Percentiles rank a stretch among this genome's conserved stretches.
These are phyloP conservation scores for Phialophora expanda DNA, from an alignment of 2,329 filamentous ascomycete genomes.

Conservation along the genomic window DNA sequence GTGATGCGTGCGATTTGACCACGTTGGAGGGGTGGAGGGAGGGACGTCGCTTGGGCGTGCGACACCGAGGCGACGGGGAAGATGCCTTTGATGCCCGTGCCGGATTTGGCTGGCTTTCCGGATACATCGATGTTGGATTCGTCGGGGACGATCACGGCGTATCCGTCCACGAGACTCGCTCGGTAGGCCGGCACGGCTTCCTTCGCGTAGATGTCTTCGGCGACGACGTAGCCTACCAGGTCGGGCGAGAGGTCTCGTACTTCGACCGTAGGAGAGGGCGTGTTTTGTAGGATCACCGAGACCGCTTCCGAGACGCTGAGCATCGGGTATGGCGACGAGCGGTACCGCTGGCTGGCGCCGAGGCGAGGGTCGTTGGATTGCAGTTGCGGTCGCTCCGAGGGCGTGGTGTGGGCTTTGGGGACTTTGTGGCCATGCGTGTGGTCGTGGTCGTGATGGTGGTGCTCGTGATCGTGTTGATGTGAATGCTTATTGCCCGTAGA, in stretches of 20 bases:
- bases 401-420: conserved; percentile 75
- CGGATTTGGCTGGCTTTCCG: conserved; percentile 38
- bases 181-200: conserved; percentile 92
- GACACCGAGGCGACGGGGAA: conserved; percentile 88
- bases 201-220: conserved; percentile 76
- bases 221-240: conserved; percentile 78
- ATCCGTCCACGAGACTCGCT: conserved; percentile 96
- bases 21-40: conserved; percentile 64
- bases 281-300: conserved; percentile 71
- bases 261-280: conserved; percentile 66
- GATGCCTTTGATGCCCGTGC: conserved; percentile 73
- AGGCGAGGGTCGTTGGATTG: conserved; percentile 64
- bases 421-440: conserved; percentile 58
- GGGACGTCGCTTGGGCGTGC: conserved; percentile 77
- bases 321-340: conserved; percentile 92
- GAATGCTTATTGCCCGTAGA: conserved; percentile 25
- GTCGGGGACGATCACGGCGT: conserved; percentile 74
- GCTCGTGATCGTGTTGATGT: conserved; percentile 41
- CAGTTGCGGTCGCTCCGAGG: conserved; percentile 56
- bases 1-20: conserved; percentile 89
- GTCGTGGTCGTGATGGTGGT: conserved; percentile 60
- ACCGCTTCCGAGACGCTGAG: conserved; percentile 83
- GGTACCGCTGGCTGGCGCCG: conserved; percentile 70
- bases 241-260: conserved; percentile 63
- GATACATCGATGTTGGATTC: conserved; percentile 1